Evolutionary conservation across 345 rosid species (phyloP).

Genomic region (Linum usitatissimum): DNA sequence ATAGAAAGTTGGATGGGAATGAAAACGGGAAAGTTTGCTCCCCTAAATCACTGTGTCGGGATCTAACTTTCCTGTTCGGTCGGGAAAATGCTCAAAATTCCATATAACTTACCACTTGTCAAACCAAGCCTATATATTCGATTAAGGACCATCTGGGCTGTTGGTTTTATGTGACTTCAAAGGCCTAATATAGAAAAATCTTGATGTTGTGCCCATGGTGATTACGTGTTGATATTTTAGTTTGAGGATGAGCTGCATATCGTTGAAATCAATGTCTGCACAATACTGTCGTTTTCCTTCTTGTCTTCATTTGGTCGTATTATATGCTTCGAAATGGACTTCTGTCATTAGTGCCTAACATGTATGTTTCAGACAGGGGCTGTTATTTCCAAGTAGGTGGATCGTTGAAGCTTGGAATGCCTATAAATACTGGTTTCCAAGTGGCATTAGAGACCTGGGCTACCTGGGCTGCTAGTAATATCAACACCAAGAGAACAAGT

Average conservation of each 20-base stretch:
- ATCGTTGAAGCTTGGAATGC: conserved; percentile 61
- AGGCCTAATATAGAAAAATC: too few species aligned
- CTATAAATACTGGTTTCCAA: conserved; percentile 66
- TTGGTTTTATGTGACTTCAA: too few species aligned
- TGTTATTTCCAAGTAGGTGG: conserved; percentile 49
- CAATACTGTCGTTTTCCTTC: background rate
- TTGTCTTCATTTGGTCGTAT: background rate
- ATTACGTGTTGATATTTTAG: background rate
- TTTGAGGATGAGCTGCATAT: background rate
- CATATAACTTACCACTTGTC: too few species aligned
- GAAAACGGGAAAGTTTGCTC: too few species aligned
- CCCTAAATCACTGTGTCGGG: too few species aligned
- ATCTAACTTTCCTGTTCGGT: too few species aligned
- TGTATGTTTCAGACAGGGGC: conserved; percentile 45
- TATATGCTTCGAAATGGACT: background rate
- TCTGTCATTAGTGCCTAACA: conserved; percentile 24
- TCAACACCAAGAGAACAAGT: conserved; percentile 49
- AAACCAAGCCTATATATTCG: too few species aligned
- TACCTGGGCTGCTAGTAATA: conserved; percentile 50
- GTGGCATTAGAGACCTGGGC: conserved; percentile 78
- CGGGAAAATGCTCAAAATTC: too few species aligned
- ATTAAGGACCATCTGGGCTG: too few species aligned
- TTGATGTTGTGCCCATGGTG: too few species aligned
- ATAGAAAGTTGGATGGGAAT: too few species aligned
- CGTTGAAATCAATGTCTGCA: background rate